Evolutionary conservation across 2,329 filamentous ascomycete genomes (phyloP).

Genomic region (Hypoxylon sp.): DNA sequence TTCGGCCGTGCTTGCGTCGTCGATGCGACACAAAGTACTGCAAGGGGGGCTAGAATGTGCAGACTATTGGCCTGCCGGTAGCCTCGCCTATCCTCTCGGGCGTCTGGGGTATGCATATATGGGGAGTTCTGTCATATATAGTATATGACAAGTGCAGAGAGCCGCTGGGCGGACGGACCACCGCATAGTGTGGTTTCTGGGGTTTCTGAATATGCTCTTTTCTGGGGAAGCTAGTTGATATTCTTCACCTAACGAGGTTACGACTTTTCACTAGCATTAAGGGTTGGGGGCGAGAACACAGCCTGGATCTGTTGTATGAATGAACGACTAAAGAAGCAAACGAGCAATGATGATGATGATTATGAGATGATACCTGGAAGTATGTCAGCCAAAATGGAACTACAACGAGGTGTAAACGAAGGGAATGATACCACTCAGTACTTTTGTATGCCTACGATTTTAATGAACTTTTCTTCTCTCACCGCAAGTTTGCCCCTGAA

Average conservation of each 20-base stretch:
- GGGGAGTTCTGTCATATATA: conserved; percentile 3
- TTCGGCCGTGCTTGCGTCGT: conserved; percentile 24
- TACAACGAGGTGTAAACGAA: conserved; percentile 24
- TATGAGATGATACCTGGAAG: conserved; percentile 20
- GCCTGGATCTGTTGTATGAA: conserved; percentile 13
- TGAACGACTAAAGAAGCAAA: conserved; percentile 20
- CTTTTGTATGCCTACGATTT: conserved; percentile 7
- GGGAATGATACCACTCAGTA: conserved; percentile 15
- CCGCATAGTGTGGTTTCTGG: conserved; percentile 3
- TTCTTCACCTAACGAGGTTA: conserved; percentile 25
- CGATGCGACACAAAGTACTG: conserved; percentile 34
- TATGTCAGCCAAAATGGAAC: conserved; percentile 12
- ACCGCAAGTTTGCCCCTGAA: conserved; percentile 33
- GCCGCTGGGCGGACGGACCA: conserved; percentile 16
- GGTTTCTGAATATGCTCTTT: conserved; percentile 12
- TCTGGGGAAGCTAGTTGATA: not conserved
- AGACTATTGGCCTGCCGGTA: conserved; percentile 18
- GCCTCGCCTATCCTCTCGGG: conserved; percentile 14
- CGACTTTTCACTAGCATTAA: conserved; percentile 10
- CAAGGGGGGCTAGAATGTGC: conserved; percentile 10
- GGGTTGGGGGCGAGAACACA: not conserved
- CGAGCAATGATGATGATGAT: conserved; percentile 14
- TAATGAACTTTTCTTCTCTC: conserved; percentile 24
- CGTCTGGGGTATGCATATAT: conserved; percentile 29
- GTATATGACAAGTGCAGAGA: conserved; percentile 12